phyloP scores from a whole-genome alignment of 495 filamentous ascomycete species.

The Tuber calosporum region DNA sequence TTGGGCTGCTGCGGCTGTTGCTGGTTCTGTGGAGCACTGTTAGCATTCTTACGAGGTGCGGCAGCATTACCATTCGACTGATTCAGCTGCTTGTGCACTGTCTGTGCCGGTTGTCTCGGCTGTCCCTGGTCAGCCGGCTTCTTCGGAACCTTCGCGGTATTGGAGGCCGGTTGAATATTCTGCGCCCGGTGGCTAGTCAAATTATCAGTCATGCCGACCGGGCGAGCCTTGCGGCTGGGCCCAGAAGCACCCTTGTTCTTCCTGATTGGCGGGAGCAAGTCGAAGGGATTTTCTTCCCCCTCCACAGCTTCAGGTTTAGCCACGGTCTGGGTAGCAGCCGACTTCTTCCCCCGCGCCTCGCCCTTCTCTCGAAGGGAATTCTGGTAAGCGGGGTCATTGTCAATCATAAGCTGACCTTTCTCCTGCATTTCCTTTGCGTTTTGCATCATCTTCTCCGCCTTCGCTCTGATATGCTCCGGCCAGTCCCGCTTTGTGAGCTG shows the following conservation, averaged over 20 bases:
- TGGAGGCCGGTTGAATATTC: background rate
- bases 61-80: background rate
- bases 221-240: background rate
- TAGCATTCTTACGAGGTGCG: slow-evolving; percentile 14
- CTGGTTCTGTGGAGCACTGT: slow-evolving; percentile 5
- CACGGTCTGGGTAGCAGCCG: slow-evolving; percentile 39
- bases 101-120: background rate
- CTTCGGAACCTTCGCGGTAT: background rate
- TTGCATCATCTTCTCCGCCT: slow-evolving; percentile 40
- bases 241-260: background rate
- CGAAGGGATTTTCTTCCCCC: background rate
- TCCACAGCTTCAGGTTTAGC: background rate
- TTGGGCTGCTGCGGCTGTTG: slow-evolving; percentile 14
- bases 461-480: slow-evolving; percentile 39
- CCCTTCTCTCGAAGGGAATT: slow-evolving; percentile 28
- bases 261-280: background rate
- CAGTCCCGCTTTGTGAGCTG: slow-evolving; percentile 24
- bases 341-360: slow-evolving; percentile 45
- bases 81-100: background rate
- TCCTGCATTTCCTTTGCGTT: slow-evolving; percentile 41
- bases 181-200: too few species aligned
- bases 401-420: slow-evolving; percentile 42
- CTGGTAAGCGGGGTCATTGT: slow-evolving; percentile 32
- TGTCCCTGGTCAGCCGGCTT: background rate
- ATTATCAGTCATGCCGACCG: background rate